Percentiles rank a stretch among this genome's conserved stretches.
Evolutionary conservation across 139 green algal species (phyloP).

Genomic region (Pedinophyceae sp.): DNA sequence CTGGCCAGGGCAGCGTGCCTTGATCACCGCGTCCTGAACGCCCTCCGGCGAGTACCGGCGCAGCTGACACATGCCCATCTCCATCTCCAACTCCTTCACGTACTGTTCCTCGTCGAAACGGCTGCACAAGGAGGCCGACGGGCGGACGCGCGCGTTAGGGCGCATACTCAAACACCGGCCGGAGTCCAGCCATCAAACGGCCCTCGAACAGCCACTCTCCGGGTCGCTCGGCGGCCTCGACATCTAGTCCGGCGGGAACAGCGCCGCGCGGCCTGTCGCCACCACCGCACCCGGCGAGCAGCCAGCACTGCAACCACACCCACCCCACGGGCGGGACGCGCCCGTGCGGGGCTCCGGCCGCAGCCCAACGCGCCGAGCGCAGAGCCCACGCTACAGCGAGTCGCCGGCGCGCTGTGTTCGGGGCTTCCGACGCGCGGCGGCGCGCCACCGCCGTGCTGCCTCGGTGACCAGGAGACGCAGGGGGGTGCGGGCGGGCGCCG

Average conservation of each 20-base stretch:
- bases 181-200: background rate
- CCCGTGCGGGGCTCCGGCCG: too few species aligned
- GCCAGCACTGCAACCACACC: too few species aligned
- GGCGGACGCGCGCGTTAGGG: constrained; percentile 1
- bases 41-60: constrained; percentile 25
- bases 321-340: too few species aligned
- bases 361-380: too few species aligned
- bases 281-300: constrained; percentile 16
- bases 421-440: too few species aligned
- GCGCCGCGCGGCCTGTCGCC: background rate
- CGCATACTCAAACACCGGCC: constrained; percentile 2
- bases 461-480: too few species aligned
- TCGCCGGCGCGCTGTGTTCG: too few species aligned
- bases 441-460: too few species aligned
- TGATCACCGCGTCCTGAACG: constrained; percentile 9
- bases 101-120: constrained; percentile 15
- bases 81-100: constrained; percentile 31
- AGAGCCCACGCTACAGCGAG: too few species aligned
- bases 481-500: too few species aligned
- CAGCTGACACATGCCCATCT: constrained; percentile 29
- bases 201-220: too few species aligned
- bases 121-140: constrained; percentile 9
- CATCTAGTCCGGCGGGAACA: constrained; percentile 4
- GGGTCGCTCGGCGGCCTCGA: constrained; percentile 3
- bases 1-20: background rate